Evolutionary conservation across 2,329 filamentous ascomycete species (phyloP).

Genomic region (Chaetoscypha palmicola): DNA sequence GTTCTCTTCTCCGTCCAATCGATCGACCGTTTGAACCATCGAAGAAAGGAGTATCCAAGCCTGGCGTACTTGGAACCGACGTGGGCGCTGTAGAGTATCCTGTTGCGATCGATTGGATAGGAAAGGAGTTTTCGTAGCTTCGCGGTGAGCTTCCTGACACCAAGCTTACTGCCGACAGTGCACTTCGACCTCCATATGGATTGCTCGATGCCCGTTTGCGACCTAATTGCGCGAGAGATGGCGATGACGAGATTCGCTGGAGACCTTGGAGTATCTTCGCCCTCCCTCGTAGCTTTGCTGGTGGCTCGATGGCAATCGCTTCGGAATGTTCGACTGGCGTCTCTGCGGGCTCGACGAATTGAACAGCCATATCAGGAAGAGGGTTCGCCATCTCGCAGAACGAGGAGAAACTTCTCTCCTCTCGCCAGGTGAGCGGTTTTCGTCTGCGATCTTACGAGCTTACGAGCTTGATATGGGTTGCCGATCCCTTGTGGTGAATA

Average conservation of each 20-base stretch:
- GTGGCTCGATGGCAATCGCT: slow-evolving; percentile 23
- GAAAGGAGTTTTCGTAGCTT: slow-evolving; percentile 24
- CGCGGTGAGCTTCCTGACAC: slow-evolving; percentile 23
- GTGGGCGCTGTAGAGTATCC: slow-evolving; percentile 29
- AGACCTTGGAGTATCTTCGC: slow-evolving; percentile 28
- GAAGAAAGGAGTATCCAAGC: slow-evolving; percentile 22
- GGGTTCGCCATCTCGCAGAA: slow-evolving; percentile 19
- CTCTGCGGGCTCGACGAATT: slow-evolving; percentile 9
- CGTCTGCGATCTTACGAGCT: background rate
- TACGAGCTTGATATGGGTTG: too few species aligned
- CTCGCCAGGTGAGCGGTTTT: background rate
- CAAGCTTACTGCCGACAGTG: slow-evolving; percentile 29
- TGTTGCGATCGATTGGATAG: slow-evolving; percentile 19
- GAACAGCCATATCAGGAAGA: slow-evolving; percentile 18
- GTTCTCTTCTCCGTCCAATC: slow-evolving; percentile 18
- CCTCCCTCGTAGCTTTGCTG: slow-evolving; percentile 27
- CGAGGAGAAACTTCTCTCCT: background rate
- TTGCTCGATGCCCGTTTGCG: slow-evolving; percentile 27
- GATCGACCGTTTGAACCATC: slow-evolving; percentile 19
- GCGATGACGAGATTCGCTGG: slow-evolving; percentile 32
- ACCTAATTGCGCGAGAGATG: slow-evolving; percentile 27
- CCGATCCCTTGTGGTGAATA: too few species aligned
- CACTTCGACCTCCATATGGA: slow-evolving; percentile 27
- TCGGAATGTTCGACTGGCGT: slow-evolving; percentile 23
- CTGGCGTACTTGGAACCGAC: slow-evolving; percentile 25